Percentiles rank a stretch among this genome's conserved stretches.
These are phyloP conservation scores for Scheffersomyces parashehatae DNA, from an alignment of 1,139 yeast genomes.

Conservation along the genomic window DNA sequence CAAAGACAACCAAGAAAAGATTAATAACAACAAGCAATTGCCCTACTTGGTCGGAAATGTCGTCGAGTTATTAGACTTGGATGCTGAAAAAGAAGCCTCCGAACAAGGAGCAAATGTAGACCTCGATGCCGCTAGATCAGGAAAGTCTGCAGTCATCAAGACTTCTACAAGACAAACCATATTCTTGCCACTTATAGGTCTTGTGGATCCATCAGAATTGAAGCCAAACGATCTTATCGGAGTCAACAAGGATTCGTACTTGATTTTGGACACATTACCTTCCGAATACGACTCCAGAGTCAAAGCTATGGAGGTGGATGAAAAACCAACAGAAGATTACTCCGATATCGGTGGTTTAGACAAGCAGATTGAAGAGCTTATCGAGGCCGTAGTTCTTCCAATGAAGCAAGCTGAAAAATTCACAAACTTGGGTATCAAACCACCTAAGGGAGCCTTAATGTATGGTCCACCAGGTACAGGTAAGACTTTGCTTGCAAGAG, in stretches of 20 bases:
- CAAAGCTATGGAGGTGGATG: slow-evolving; percentile 99
- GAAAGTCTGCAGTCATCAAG: slow-evolving; percentile 97
- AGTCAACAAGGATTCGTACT: slow-evolving; percentile 93
- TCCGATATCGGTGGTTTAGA: slow-evolving; percentile 97
- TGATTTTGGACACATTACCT: slow-evolving; percentile 91
- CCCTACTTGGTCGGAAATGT: slow-evolving; percentile 98
- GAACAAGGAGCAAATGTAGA: slow-evolving; percentile 97
- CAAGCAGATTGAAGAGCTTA: slow-evolving; percentile 95
- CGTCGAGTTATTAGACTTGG: slow-evolving; percentile 88
- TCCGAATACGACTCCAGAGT: slow-evolving; percentile 97
- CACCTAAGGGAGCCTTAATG: slow-evolving; percentile 98
- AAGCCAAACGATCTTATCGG: slow-evolving; percentile 98
- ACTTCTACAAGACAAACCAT: slow-evolving; percentile 98
- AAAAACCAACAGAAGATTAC: slow-evolving; percentile 95
- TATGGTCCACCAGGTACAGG: slow-evolving; percentile 99
- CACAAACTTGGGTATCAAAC: slow-evolving; percentile 87
- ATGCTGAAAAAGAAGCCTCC: slow-evolving; percentile 80
- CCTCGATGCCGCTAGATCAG: slow-evolving; percentile 85
- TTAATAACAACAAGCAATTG: slow-evolving; percentile 90
- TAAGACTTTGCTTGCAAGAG: slow-evolving; percentile 93
- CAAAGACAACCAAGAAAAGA: slow-evolving; percentile 94
- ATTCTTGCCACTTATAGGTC: slow-evolving; percentile 90
- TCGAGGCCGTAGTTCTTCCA: slow-evolving; percentile 97
- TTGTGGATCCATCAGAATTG: slow-evolving; percentile 83
- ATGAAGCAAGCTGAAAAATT: slow-evolving; percentile 98